Conservation (phyloP, 1,284 basidiomycete species). For the Tilletia indica region DNA sequence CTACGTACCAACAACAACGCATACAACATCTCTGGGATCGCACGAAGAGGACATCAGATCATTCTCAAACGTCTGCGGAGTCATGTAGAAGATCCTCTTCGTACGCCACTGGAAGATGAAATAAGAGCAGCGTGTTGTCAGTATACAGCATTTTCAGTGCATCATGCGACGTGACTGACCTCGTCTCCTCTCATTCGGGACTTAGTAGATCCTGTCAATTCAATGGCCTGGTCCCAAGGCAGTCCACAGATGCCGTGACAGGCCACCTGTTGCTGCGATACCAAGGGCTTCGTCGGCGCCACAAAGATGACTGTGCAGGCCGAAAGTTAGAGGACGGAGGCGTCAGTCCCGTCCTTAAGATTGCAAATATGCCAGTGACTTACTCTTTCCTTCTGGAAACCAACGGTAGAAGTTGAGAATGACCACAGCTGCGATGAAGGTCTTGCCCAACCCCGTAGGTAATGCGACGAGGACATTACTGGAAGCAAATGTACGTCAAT, state of each 20-base stretch:
- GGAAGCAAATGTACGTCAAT: not conserved
- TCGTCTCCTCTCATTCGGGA: constrained; percentile 35
- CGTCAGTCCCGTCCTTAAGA: constrained; percentile 1
- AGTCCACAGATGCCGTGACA: constrained; percentile 93
- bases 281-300: constrained; percentile 91
- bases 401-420: constrained; percentile 64
- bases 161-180: not conserved
- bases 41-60: constrained; percentile 74
- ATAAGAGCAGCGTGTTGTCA: not conserved
- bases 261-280: constrained; percentile 81
- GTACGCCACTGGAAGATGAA: constrained; percentile 65
- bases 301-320: constrained; percentile 90
- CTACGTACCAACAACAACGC: constrained; percentile 72
- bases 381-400: constrained; percentile 49
- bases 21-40: constrained; percentile 74
- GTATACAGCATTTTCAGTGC: not conserved
- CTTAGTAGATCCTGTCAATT: constrained; percentile 71
- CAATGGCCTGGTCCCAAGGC: constrained; percentile 78
- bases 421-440: constrained; percentile 93
- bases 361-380: constrained; percentile 30
- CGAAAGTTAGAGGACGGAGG: constrained; percentile 67
- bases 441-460: constrained; percentile 96
- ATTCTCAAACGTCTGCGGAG: constrained; percentile 90
- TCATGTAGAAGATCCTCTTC: constrained; percentile 95
- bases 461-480: constrained; percentile 92